A percentile compares a stretch with the other conserved stretches of the same genome.
Evolutionary conservation across 1,139 yeast species (phyloP).

Genomic region (Yamadazyma blattariae): DNA sequence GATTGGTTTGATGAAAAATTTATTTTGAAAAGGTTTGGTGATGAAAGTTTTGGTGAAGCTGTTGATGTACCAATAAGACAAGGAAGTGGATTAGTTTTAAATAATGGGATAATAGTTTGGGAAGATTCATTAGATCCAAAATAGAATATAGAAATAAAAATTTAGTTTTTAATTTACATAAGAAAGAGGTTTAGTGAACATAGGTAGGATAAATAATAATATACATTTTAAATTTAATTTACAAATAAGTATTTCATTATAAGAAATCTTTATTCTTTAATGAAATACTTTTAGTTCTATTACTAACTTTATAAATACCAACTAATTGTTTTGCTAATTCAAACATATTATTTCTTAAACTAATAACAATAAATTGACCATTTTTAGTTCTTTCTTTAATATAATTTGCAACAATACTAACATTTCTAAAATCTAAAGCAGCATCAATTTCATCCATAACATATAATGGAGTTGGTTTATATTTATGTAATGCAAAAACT

Average conservation of each 20-base stretch:
- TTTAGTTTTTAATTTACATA: not conserved
- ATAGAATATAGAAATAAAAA: not conserved
- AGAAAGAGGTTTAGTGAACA: no score
- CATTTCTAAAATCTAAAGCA: constrained; percentile 94
- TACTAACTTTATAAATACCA: constrained; percentile 91
- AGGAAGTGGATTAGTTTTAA: constrained; percentile 3
- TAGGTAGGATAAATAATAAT: not conserved
- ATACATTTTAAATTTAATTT: not conserved
- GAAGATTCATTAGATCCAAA: not conserved
- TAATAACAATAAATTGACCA: constrained; percentile 95
- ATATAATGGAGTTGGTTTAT: constrained; percentile 94
- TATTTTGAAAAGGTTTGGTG: constrained; percentile 61
- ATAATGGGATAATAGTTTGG: constrained; percentile 5
- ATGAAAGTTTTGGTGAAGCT: constrained; percentile 63
- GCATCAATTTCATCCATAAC: constrained; percentile 99
- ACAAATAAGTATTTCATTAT: not conserved
- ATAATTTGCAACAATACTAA: constrained; percentile 94
- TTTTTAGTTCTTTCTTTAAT: constrained; percentile 93
- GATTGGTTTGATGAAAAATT: constrained; percentile 82
- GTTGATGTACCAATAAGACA: constrained; percentile 50
- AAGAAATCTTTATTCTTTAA: constrained; percentile 59
- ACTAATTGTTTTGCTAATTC: constrained; percentile 92
- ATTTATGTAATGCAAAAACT: constrained; percentile 94
- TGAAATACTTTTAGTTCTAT: constrained; percentile 85
- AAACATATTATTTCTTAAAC: constrained; percentile 95